These are phyloP conservation scores for Kazachstania bromeliacearum DNA, from an alignment of 805 yeast genomes.

Conservation along the genomic window DNA sequence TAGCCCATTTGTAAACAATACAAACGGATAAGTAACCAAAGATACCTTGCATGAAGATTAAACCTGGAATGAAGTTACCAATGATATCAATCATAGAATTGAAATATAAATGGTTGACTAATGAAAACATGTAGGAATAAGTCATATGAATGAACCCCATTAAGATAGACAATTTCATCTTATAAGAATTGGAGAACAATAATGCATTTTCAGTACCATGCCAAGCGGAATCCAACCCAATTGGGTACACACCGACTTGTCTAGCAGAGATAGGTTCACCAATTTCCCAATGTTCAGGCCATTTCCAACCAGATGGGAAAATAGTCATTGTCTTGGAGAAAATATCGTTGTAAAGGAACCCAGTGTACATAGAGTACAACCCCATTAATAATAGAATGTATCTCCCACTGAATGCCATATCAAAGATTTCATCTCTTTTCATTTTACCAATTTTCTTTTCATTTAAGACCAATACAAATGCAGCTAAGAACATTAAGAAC, in stretches of 20 bases:
- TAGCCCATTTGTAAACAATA: conserved; percentile 65
- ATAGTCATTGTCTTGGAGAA: conserved; percentile 61
- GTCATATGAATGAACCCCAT: conserved; percentile 74
- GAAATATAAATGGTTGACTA: conserved; percentile 52
- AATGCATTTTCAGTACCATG: conserved; percentile 71
- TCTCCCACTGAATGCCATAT: conserved; percentile 67
- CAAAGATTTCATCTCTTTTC: conserved; percentile 66
- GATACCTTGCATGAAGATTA: conserved; percentile 65
- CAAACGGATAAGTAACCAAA: conserved; percentile 62
- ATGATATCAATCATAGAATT: conserved; percentile 53
- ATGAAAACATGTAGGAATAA: conserved; percentile 58
- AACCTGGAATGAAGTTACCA: conserved; percentile 67
- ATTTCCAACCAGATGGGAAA: conserved; percentile 63
- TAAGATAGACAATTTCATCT: conserved; percentile 66
- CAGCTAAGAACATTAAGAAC: conserved; percentile 48
- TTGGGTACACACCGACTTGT: conserved; percentile 43
- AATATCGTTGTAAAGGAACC: conserved; percentile 61
- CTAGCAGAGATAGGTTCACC: conserved; percentile 42
- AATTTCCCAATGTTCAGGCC: conserved; percentile 44
- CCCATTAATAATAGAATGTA: conserved; percentile 67
- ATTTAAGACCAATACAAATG: conserved; percentile 43
- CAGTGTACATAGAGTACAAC: conserved; percentile 62
- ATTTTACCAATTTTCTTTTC: conserved; percentile 44
- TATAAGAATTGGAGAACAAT: conserved; percentile 61
- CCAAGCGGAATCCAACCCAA: conserved; percentile 69